Base-by-base conservation (phyloP, 495 filamentous ascomycete species). In the Mycothermus thermophilus region DNA sequence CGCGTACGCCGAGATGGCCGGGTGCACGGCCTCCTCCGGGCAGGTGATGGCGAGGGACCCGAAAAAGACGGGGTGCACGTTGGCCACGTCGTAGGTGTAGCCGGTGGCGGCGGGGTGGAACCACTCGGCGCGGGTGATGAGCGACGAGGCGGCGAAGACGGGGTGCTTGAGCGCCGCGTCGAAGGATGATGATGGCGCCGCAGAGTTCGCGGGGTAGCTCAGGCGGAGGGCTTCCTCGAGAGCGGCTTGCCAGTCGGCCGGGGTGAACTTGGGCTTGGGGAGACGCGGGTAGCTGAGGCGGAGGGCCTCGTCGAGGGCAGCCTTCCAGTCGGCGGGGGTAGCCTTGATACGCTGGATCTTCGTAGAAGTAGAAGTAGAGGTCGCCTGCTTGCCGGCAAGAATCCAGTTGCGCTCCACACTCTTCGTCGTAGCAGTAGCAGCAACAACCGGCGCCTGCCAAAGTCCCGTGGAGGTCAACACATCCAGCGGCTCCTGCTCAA, bases 71-170 rank as follows among this genome's bases (percentile, higher is more conserved):
- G 57, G 55, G 27, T 57, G 52, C 15, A 55, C 45, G 21, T 30
- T 31, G 24, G 48, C 43, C 3, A 39, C 41, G 27, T 58, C 53
- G 40, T 51, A 50, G 12, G 46, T 50, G 34, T 59, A 52, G 30
- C 56, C 54, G 8, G 47, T 52, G 0, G 54, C 47, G 8, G 54
- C 59, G 7, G 60, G 59, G 42, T 64, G 59, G 40, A 50, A 43
- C 28, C 33, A 51, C 43, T 54, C 50, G 3, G 54, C 51, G 6
- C 24, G 31, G 17, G 52, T 51, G 31, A 46, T 28, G 29, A 59
- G 38, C 8, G 50, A 47, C 18, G 28, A 34, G 10, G 53, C 52
- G 41, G 54, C 48, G 31, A 60, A 63, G n/a, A 59, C 61, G 17
- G 61, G 61, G 44, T 63, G 59, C 23, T 50, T 40, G 12, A 38